Evolutionary conservation across 169 alveolate genomes (phyloP).

Genomic region (Plasmodium malariae): DNA sequence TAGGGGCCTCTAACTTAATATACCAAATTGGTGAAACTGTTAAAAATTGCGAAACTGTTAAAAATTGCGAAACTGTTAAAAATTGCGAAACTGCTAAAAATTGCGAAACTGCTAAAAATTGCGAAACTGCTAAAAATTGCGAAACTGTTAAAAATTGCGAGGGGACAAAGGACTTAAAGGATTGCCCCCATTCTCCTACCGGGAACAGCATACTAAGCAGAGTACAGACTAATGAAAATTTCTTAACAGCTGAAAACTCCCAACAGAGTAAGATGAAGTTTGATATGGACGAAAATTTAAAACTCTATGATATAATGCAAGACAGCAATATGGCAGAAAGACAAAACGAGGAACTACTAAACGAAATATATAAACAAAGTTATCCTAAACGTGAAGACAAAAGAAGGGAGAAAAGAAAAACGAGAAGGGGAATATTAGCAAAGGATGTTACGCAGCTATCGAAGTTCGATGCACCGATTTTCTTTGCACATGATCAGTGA

Average conservation of each 20-base stretch:
- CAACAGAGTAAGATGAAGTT: not conserved
- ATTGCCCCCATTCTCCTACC: not conserved
- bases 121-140: not conserved
- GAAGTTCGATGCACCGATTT: constrained; percentile 49
- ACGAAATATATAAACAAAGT: constrained; percentile 31
- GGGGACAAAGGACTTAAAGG: not conserved
- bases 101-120: not conserved
- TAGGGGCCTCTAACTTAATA: constrained; percentile 33
- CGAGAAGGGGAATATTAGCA: constrained; percentile 25
- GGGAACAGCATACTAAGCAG: not conserved
- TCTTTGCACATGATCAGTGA: constrained; percentile 30
- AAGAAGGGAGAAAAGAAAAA: constrained; percentile 1
- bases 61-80: not conserved
- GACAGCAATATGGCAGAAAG: constrained; percentile 3
- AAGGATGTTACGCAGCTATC: constrained; percentile 20
- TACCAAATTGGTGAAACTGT: not conserved
- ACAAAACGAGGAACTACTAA: constrained; percentile 29
- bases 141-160: not conserved
- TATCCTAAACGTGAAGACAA: too few relatives aligned
- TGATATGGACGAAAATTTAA: not conserved
- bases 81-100: not conserved
- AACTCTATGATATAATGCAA: constrained; percentile 11
- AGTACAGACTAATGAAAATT: too few relatives aligned
- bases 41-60: not conserved
- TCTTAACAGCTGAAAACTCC: too few relatives aligned